Evolutionary conservation across 164 flowering plant genomes (phyloP).

Genomic region (Chimonanthus praecox): DNA sequence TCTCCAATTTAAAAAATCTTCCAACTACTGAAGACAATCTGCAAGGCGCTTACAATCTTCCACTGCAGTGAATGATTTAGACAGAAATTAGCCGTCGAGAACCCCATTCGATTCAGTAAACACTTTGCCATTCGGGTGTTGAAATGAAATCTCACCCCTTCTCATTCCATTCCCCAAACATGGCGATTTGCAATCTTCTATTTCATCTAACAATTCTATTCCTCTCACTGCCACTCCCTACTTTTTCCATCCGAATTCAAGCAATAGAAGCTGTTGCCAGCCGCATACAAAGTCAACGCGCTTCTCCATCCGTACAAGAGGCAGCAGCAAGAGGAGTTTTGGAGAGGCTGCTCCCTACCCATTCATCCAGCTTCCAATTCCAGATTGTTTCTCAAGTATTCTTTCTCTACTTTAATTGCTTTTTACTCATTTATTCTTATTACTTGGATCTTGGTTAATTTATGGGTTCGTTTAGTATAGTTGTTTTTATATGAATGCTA

Average conservation of each 20-base stretch:
- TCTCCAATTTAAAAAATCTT: too few relatives aligned
- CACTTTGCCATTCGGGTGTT: too few relatives aligned
- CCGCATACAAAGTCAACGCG: constrained; percentile 43
- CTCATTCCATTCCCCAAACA: background rate
- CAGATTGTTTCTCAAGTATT: constrained; percentile 57
- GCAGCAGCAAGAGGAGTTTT: constrained; percentile 64
- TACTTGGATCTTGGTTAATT: too few relatives aligned
- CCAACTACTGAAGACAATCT: too few relatives aligned
- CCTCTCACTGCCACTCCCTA: background rate
- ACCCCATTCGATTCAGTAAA: too few relatives aligned
- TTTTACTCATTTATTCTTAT: background rate
- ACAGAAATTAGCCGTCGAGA: too few relatives aligned
- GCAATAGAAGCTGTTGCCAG: constrained; percentile 33
- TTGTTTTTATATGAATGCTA: too few relatives aligned
- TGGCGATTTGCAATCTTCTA: background rate
- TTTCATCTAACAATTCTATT: background rate
- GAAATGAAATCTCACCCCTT: background rate
- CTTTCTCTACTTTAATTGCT: background rate
- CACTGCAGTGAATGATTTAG: too few relatives aligned
- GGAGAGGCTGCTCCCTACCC: constrained; percentile 63
- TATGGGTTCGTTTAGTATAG: too few relatives aligned
- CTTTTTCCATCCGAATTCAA: constrained; percentile 10
- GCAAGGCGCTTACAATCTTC: too few relatives aligned
- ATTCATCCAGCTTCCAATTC: constrained; percentile 63
- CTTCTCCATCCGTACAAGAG: constrained; percentile 55